phyloP scores from a whole-genome alignment of 1,139 yeast genomes.

The Sugiyamaella grinbergsii region DNA sequence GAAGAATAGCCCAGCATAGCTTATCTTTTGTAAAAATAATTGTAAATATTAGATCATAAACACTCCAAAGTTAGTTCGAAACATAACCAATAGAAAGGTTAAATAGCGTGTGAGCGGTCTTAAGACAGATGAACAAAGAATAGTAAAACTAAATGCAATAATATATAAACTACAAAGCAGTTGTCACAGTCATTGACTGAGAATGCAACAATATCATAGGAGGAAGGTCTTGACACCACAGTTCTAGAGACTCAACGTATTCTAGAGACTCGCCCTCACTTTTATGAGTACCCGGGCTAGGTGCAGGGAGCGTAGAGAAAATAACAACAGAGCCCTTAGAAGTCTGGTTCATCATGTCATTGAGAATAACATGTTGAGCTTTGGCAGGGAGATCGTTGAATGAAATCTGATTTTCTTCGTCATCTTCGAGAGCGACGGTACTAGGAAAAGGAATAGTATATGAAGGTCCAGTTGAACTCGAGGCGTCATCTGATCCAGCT shows the following conservation, averaged over 20 bases:
- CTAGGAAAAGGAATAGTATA: too few relatives aligned
- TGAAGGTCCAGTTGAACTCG: not conserved
- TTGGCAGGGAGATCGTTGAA: constrained; percentile 87
- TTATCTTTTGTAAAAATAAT: constrained; percentile 1
- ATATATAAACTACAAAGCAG: constrained; percentile 56
- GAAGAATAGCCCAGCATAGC: constrained; percentile 6
- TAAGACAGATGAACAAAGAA: not conserved
- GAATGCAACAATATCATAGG: constrained; percentile 82
- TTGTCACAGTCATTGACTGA: constrained; percentile 93
- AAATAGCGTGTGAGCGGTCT: not conserved
- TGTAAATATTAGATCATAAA: constrained; percentile 12
- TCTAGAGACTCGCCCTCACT: constrained; percentile 68
- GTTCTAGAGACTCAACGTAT: constrained; percentile 71
- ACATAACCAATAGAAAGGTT: not conserved
- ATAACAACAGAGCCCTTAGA: constrained; percentile 66
- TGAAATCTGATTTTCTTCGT: constrained; percentile 42
- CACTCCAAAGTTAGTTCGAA: constrained; percentile 3
- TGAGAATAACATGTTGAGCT: constrained; percentile 85
- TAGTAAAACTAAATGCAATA: not conserved
- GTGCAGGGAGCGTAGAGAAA: constrained; percentile 88
- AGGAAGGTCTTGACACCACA: constrained; percentile 81
- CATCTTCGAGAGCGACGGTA: too few relatives aligned
- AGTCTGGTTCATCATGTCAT: constrained; percentile 74
- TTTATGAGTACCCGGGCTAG: constrained; percentile 76
- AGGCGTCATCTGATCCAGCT: not conserved